phyloP scores from a whole-genome alignment of 495 filamentous ascomycete genomes.

The Tricharina praecox region DNA sequence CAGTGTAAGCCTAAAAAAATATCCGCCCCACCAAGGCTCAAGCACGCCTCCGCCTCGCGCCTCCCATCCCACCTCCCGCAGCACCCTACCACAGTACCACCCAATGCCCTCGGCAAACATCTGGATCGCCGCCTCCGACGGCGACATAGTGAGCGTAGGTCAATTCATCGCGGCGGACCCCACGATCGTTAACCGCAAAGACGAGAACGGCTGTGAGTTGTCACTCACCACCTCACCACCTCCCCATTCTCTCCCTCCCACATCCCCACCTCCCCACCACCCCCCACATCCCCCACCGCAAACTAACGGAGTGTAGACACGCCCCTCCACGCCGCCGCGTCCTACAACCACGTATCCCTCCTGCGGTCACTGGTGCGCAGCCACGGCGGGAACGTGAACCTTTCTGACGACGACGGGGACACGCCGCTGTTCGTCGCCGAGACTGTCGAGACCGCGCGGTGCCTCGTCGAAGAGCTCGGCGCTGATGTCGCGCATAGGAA shows the following conservation, averaged over 20 bases:
- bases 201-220: slow-evolving; percentile 45
- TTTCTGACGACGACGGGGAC: slow-evolving; percentile 76
- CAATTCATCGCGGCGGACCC: slow-evolving; percentile 50
- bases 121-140: slow-evolving; percentile 64
- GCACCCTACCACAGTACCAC: no score
- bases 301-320: no score
- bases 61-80: no score
- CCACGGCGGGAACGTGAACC: slow-evolving; percentile 58
- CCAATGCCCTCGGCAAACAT: slow-evolving; percentile 46
- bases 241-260: no score
- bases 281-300: neutral
- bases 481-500: slow-evolving; percentile 46
- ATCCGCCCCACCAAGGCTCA: no score
- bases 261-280: neutral
- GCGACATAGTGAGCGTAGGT: slow-evolving; percentile 42
- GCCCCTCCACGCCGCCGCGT: slow-evolving; percentile 76
- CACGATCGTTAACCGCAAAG: slow-evolving; percentile 48
- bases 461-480: slow-evolving; percentile 64
- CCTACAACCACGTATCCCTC: slow-evolving; percentile 71
- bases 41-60: no score
- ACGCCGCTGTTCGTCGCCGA: slow-evolving; percentile 81
- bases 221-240: no score
- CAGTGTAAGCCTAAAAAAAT: no score
- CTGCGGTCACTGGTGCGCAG: slow-evolving; percentile 61
- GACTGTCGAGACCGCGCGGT: slow-evolving; percentile 52